A percentile compares a stretch with the other conserved stretches of the same genome.
Conservation (phyloP, 768 basidiomycete genomes). For the Auriscalpium vulgare region DNA sequence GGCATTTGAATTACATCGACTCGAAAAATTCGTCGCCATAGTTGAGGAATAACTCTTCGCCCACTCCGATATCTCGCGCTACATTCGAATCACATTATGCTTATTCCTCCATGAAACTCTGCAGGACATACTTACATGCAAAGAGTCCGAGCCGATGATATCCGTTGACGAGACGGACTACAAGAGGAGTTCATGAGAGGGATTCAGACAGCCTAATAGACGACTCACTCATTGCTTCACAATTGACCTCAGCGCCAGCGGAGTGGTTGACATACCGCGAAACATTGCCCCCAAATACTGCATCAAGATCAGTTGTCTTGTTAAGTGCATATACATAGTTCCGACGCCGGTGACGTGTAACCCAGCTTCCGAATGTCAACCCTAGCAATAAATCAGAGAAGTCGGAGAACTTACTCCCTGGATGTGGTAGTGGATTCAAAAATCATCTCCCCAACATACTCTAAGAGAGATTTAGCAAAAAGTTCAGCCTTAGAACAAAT, state of each 20-base stretch:
- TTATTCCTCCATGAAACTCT: background rate
- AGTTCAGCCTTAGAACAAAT: background rate
- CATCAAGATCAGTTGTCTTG: slow-evolving; percentile 39
- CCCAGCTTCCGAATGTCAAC: slow-evolving; percentile 20
- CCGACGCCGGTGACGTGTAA: slow-evolving; percentile 43
- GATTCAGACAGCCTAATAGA: background rate
- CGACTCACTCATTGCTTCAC: slow-evolving; percentile 35
- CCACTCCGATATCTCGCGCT: background rate
- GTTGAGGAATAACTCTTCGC: slow-evolving; percentile 5
- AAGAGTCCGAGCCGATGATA: slow-evolving; percentile 64
- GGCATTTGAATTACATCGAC: too few species aligned
- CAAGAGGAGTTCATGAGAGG: background rate
- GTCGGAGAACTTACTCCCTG: slow-evolving; percentile 38
- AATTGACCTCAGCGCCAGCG: slow-evolving; percentile 30
- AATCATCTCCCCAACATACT: slow-evolving; percentile 61
- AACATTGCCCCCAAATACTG: slow-evolving; percentile 46
- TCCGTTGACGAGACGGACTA: slow-evolving; percentile 55
- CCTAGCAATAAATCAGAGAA: background rate
- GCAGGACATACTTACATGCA: slow-evolving; percentile 34
- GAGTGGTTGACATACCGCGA: slow-evolving; percentile 64
- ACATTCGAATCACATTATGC: background rate
- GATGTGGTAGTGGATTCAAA: slow-evolving; percentile 39
- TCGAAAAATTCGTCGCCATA: slow-evolving; percentile 3
- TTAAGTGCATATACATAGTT: slow-evolving; percentile 60
- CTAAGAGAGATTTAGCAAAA: slow-evolving; percentile 24